phyloP scores from a whole-genome alignment of 2,329 filamentous ascomycete species.

The Clonostachys sp. region DNA sequence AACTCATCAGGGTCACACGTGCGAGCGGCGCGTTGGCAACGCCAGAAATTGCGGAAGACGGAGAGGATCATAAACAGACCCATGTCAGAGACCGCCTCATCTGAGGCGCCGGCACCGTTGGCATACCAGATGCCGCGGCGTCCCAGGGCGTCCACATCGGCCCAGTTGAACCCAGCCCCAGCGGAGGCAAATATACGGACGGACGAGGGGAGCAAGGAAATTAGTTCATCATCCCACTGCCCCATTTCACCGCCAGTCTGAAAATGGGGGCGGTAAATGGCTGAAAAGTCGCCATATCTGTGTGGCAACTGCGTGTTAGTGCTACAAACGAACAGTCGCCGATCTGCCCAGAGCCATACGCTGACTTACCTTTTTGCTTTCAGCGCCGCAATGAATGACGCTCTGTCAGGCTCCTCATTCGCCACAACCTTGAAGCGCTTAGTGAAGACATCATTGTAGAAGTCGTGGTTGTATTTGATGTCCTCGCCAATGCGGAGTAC shows the following conservation, averaged over 20 bases:
- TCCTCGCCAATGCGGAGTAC: slow-evolving; percentile 38
- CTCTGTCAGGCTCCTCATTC: slow-evolving; percentile 25
- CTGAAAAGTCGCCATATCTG: slow-evolving; percentile 20
- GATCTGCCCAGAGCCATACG: neutral
- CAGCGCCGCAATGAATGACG: slow-evolving; percentile 31
- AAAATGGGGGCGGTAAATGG: slow-evolving; percentile 53
- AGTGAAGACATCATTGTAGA: slow-evolving; percentile 29
- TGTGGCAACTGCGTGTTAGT: neutral
- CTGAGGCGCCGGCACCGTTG: slow-evolving; percentile 33
- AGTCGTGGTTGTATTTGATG: slow-evolving; percentile 40
- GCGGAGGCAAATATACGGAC: slow-evolving; percentile 56
- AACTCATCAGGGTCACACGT: slow-evolving; percentile 25
- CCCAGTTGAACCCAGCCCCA: slow-evolving; percentile 61
- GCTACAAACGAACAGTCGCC: neutral
- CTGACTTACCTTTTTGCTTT: slow-evolving; percentile 23
- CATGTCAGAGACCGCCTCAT: slow-evolving; percentile 37
- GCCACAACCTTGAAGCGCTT: slow-evolving; percentile 32
- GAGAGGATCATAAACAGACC: slow-evolving; percentile 34
- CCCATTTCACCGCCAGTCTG: slow-evolving; percentile 61
- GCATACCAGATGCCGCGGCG: slow-evolving; percentile 31
- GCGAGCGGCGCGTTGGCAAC: slow-evolving; percentile 17
- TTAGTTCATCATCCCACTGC: slow-evolving; percentile 53
- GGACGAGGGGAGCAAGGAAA: slow-evolving; percentile 43
- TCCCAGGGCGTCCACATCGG: slow-evolving; percentile 42
- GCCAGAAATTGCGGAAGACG: slow-evolving; percentile 45